phyloP scores from a whole-genome alignment of 257 asterid genomes.

The Leptodermis oblonga region DNA sequence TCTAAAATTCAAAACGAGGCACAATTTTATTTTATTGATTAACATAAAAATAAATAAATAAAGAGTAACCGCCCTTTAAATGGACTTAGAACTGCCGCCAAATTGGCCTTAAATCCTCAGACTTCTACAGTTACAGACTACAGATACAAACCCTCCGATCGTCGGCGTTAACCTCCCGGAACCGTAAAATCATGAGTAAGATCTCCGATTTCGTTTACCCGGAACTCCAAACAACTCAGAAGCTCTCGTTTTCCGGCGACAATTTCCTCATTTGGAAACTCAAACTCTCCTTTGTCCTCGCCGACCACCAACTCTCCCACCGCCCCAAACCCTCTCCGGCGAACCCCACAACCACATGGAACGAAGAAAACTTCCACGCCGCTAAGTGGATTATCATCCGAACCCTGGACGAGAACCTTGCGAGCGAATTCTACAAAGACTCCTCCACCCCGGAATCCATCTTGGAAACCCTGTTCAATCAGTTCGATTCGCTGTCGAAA shows the following conservation, averaged over 20 bases:
- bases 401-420: background rate
- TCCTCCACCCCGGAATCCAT: background rate
- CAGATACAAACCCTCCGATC: background rate
- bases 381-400: background rate
- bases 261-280: conserved; percentile 7
- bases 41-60: too few relatives aligned
- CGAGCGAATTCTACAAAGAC: background rate
- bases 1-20: too few relatives aligned
- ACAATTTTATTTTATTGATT: too few relatives aligned
- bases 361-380: background rate
- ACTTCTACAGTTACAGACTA: too few relatives aligned
- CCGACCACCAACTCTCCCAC: conserved; percentile 11
- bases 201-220: conserved; percentile 15
- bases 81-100: too few relatives aligned
- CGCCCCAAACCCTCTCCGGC: background rate
- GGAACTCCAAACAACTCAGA: conserved; percentile 17
- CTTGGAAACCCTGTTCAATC: background rate
- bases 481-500: background rate
- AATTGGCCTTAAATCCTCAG: too few relatives aligned
- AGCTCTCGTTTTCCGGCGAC: conserved; percentile 4
- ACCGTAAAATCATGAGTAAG: conserved; percentile 8
- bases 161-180: background rate
- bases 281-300: too few relatives aligned
- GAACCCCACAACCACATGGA: background rate
- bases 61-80: too few relatives aligned